Base-by-base conservation (phyloP, 495 filamentous ascomycete genomes). In the Parathielavia hyrcaniae region DNA sequence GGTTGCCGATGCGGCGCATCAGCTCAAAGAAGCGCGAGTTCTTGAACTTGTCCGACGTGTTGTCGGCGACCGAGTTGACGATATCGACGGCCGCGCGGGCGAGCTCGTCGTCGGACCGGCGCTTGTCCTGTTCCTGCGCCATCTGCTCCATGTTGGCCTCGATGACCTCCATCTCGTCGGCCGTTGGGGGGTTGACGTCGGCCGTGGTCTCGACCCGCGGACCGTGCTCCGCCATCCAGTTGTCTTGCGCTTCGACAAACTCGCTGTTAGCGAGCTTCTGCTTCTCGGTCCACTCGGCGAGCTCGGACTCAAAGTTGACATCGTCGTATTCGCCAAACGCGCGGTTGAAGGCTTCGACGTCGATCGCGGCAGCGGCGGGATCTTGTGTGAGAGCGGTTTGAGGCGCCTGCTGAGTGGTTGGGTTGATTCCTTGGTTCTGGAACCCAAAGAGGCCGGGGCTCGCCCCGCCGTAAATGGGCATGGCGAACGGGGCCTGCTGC, bases 21-120 rank as follows among this genome's bases (percentile, higher is more conserved):
- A 78, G 61, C 39, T 67, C 58, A 0, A 78, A 41, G 47, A 78
- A 78, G 14, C 62, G 61, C 9, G 76, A 78, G 32, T 75, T 70
- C 50, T 68, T 72, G 56, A 78, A 77, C 55, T 77, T 78, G 10
- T 71, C 67, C 0, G 68, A 70, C 34, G 64, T 43, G 55, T 76
- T 72, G 49, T 64, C 65, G 9, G 67, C 53, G 9, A 78, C 69
- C 4, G 70, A 69, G 39, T 66, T 52, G 26, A 78, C 57, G 32
- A 78, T 73, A 22, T 69, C 62, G 39, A 65, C 63, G 20, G 76
- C 76, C 0, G 74, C 75, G 17, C 51, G 60, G 10, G 73, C 73
- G 1, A 78, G 62, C 19, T 75, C 70, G 23, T 68, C 56, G 48
- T 64, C 61, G n/a, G 63, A 39, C 20, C 56, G 52, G 32, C 44